Conservation (phyloP, 139 green algal genomes). For the Coccomyxa sp. region DNA sequence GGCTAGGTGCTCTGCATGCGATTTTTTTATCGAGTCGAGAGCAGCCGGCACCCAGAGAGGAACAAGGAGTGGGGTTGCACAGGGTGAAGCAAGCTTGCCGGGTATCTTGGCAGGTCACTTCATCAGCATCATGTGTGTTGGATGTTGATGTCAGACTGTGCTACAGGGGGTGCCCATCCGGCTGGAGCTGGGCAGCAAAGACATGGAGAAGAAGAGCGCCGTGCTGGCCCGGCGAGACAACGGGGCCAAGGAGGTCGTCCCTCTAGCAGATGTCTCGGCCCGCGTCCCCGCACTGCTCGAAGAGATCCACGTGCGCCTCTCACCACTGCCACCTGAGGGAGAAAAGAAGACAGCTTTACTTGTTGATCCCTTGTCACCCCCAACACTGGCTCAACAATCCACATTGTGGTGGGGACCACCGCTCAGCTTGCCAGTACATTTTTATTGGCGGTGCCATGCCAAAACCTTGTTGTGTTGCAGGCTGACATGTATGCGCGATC, state of each 20-base stretch:
- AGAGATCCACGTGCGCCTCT: conserved; percentile 64
- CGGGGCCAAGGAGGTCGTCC: conserved; percentile 76
- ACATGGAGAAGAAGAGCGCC: conserved; percentile 80
- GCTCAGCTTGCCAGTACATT: no score
- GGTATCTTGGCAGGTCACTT: no score
- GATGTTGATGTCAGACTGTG: not conserved
- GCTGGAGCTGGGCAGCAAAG: conserved; percentile 89
- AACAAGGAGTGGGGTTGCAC: no score
- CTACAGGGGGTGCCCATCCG: conserved; percentile 84
- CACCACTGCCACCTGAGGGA: not conserved
- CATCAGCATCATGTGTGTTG: no score
- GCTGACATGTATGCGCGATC: conserved; percentile 72
- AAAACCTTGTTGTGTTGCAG: conserved; percentile 5
- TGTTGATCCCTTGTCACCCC: not conserved
- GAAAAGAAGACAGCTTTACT: not conserved
- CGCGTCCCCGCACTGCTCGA: conserved; percentile 64
- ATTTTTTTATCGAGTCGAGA: no score
- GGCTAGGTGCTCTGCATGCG: no score
- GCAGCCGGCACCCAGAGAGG: no score
- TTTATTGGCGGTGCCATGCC: no score
- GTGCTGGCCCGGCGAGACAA: conserved; percentile 89
- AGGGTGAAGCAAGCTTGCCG: no score
- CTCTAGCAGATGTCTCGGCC: conserved; percentile 66
- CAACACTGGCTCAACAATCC: not conserved
- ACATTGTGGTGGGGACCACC: no score